These are phyloP conservation scores for Hanseniaspora hatyaiensis DNA, from an alignment of 805 yeast species.

Conservation along the genomic window DNA sequence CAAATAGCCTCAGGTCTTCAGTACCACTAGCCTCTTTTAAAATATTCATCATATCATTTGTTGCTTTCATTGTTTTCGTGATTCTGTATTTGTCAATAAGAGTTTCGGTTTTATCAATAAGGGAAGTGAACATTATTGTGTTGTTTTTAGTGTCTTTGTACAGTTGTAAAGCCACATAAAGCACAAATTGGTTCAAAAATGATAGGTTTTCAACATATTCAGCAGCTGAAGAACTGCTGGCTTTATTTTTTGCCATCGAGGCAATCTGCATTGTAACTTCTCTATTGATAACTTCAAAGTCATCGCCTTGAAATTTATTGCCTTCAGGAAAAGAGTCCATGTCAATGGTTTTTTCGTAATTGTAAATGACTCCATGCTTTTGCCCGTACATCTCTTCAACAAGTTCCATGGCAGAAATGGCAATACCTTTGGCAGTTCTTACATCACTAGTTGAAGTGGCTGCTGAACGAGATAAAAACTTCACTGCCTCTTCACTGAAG, in stretches of 20 bases:
- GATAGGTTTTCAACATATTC: slow-evolving; percentile 49
- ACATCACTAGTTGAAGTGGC: slow-evolving; percentile 98
- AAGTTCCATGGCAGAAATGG: slow-evolving; percentile 78
- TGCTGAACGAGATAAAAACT: slow-evolving; percentile 84
- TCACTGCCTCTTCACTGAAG: slow-evolving; percentile 62
- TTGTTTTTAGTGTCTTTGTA: slow-evolving; percentile 56
- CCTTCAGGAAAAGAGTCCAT: slow-evolving; percentile 15
- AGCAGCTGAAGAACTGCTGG: slow-evolving; percentile 62
- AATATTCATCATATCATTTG: slow-evolving; percentile 22
- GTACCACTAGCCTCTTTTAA: slow-evolving; percentile 31
- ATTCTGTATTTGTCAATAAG: slow-evolving; percentile 33
- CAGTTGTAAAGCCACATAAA: slow-evolving; percentile 56
- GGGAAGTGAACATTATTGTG: slow-evolving; percentile 62
- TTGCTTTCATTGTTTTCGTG: background rate
- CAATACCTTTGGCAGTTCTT: slow-evolving; percentile 75
- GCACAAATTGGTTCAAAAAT: slow-evolving; percentile 55
- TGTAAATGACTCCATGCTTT: slow-evolving; percentile 25
- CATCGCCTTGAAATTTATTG: slow-evolving; percentile 21
- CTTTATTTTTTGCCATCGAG: slow-evolving; percentile 65
- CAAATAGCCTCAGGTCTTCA: slow-evolving; percentile 45
- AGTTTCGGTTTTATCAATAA: slow-evolving; percentile 62
- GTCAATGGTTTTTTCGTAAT: slow-evolving; percentile 19
- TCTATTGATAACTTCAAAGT: slow-evolving; percentile 41
- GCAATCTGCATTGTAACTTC: slow-evolving; percentile 50
- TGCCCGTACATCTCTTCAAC: slow-evolving; percentile 54